A percentile compares a stretch with the other conserved stretches of the same genome.
Evolutionary conservation across 441 rosid species (phyloP).

Genomic region (Corymbia calophylla): DNA sequence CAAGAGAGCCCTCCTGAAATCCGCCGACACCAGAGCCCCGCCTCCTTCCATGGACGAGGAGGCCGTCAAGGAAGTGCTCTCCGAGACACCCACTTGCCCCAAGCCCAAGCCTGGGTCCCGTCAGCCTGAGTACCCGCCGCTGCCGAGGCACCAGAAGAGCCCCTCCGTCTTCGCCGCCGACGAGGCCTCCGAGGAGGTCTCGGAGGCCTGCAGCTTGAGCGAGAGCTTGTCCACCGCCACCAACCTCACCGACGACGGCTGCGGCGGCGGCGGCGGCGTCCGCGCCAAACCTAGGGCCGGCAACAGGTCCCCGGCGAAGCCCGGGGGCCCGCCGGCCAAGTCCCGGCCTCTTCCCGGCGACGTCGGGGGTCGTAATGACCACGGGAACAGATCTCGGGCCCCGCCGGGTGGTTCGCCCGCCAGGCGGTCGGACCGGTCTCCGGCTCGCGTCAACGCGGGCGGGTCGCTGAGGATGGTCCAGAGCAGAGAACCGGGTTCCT

Average conservation of each 20-base stretch:
- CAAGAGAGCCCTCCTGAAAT: background rate
- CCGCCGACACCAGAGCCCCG: background rate
- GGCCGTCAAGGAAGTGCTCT: slow-evolving; percentile 6
- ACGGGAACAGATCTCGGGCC: slow-evolving; percentile 18
- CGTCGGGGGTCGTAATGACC: background rate
- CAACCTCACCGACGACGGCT: slow-evolving; percentile 18
- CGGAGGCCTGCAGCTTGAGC: slow-evolving; percentile 64
- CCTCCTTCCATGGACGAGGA: slow-evolving; percentile 5
- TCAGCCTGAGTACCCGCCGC: background rate
- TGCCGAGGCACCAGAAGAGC: background rate
- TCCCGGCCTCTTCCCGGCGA: background rate
- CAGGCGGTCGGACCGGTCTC: slow-evolving; percentile 39
- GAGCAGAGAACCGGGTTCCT: slow-evolving; percentile 13
- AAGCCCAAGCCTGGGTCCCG: background rate
- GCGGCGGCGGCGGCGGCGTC: slow-evolving; percentile 28
- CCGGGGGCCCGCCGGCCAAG: slow-evolving; percentile 9
- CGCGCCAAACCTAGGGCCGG: background rate
- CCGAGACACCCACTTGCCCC: background rate
- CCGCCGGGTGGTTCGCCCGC: slow-evolving; percentile 39
- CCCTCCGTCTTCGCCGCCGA: background rate
- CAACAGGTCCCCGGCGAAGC: slow-evolving; percentile 1
- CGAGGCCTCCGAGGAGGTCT: slow-evolving; percentile 21
- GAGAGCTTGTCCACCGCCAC: slow-evolving; percentile 47
- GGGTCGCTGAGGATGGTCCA: slow-evolving; percentile 30
- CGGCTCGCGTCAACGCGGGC: slow-evolving; percentile 20